These are phyloP conservation scores for Coniosporium apollinis DNA, from an alignment of 495 filamentous ascomycete species.

Conservation along the genomic window DNA sequence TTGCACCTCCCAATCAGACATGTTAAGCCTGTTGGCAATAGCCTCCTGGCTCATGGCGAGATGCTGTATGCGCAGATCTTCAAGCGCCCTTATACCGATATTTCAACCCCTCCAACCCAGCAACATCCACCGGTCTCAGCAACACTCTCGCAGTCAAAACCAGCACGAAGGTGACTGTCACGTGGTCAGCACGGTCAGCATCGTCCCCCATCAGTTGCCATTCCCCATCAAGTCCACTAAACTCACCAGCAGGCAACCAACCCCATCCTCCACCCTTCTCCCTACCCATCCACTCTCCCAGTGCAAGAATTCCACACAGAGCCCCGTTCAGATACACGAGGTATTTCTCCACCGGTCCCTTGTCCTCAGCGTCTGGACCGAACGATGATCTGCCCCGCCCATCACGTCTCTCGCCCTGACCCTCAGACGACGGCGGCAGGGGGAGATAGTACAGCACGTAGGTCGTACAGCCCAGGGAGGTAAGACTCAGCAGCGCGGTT, in stretches of 20 bases:
- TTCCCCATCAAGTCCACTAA: neutral
- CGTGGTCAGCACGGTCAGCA: slow-evolving; percentile 16
- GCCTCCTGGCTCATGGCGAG: neutral
- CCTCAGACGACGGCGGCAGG: slow-evolving; percentile 19
- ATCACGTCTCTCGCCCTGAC: slow-evolving; percentile 8
- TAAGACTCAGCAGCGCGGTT: slow-evolving; percentile 37
- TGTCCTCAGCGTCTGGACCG: slow-evolving; percentile 9
- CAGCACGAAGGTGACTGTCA: slow-evolving; percentile 29
- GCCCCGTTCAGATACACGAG: slow-evolving; percentile 32
- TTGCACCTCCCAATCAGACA: too few species aligned
- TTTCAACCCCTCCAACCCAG: slow-evolving; percentile 34
- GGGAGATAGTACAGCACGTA: slow-evolving; percentile 30
- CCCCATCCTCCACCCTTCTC: slow-evolving; percentile 4
- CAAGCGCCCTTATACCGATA: slow-evolving; percentile 47
- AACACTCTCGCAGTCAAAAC: slow-evolving; percentile 32
- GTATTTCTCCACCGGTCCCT: slow-evolving; percentile 23
- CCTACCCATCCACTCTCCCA: slow-evolving; percentile 5
- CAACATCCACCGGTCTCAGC: slow-evolving; percentile 39
- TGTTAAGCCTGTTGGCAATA: too few species aligned
- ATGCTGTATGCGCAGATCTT: slow-evolving; percentile 3
- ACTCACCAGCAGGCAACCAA: neutral
- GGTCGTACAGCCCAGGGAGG: slow-evolving; percentile 42
- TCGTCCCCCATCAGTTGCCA: slow-evolving; percentile 16
- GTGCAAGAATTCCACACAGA: slow-evolving; percentile 23
- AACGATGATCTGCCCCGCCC: too few species aligned